Percentiles rank a stretch among this genome's conserved stretches.
These are phyloP conservation scores for Apophysomyces ossiformis DNA, from an alignment of 371 early-diverging fungal genomes.

Conservation along the genomic window DNA sequence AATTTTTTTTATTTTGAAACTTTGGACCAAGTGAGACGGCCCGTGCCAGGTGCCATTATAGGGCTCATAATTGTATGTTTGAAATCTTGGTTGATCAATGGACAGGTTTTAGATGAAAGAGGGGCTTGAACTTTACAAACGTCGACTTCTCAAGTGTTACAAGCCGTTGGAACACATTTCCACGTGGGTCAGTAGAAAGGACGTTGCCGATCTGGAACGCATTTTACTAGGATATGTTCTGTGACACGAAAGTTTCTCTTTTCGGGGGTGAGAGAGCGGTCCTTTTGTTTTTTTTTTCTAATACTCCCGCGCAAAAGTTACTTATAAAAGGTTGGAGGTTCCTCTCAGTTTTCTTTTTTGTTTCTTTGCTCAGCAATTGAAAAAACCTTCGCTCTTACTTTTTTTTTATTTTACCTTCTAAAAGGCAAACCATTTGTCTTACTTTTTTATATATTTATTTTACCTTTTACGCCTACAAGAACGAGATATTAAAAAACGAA, in stretches of 20 bases:
- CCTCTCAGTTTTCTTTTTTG: not conserved
- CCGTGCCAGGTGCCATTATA: constrained; percentile 1
- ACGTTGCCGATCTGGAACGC: constrained; percentile 1
- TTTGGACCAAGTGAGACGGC: not conserved
- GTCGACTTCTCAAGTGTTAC: not conserved
- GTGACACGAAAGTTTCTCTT: not conserved
- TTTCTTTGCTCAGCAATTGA: constrained; percentile 11
- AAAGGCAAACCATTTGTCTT: not conserved
- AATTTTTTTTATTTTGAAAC: not conserved
- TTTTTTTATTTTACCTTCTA: constrained; percentile 14
- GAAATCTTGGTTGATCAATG: not conserved
- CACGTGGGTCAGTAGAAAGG: not conserved
- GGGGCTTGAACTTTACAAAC: not conserved
- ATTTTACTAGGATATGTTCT: not conserved
- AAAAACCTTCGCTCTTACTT: not conserved
- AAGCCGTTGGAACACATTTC: not conserved
- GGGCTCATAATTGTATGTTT: constrained; percentile 5
- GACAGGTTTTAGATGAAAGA: constrained; percentile 5
- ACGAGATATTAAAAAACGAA: constrained; percentile 23
- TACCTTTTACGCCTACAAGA: constrained; percentile 14
- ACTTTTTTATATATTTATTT: constrained; percentile 13
- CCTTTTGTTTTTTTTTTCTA: too few species aligned
- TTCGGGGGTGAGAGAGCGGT: not conserved
- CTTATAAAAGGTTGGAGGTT: not conserved
- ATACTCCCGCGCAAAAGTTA: not conserved